Percentiles rank a stretch among this genome's conserved stretches.
phyloP scores from a whole-genome alignment of 1,284 basidiomycete genomes.

The Melampsora americana region DNA sequence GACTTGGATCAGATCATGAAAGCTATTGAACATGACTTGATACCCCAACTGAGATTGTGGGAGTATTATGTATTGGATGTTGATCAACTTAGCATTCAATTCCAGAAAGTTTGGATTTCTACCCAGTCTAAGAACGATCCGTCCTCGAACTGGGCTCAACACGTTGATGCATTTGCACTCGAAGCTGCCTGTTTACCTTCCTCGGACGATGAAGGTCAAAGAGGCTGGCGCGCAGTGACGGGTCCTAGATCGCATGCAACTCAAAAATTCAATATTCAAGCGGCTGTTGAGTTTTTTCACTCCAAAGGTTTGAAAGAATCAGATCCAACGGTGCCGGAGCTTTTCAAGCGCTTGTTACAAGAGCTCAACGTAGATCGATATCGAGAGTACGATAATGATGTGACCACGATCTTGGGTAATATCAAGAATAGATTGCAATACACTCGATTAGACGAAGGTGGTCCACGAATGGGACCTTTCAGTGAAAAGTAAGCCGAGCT shows the following conservation, averaged over 20 bases:
- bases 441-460: slow-evolving; percentile 72
- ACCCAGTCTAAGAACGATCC: background rate
- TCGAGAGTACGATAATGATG: slow-evolving; percentile 76
- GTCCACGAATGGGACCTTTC: slow-evolving; percentile 79
- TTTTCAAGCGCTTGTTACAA: slow-evolving; percentile 74
- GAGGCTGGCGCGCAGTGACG: slow-evolving; percentile 28
- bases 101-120: slow-evolving; percentile 52
- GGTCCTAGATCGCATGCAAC: slow-evolving; percentile 64
- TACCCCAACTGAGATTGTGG: slow-evolving; percentile 69
- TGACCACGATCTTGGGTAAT: slow-evolving; percentile 67
- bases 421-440: slow-evolving; percentile 75
- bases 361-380: slow-evolving; percentile 83
- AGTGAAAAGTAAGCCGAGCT: slow-evolving; percentile 61
- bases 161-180: slow-evolving; percentile 25
- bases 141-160: background rate
- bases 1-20: slow-evolving; percentile 68
- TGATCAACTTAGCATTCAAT: slow-evolving; percentile 54
- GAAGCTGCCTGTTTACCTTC: slow-evolving; percentile 22
- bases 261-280: slow-evolving; percentile 60
- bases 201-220: background rate
- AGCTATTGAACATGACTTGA: slow-evolving; percentile 65
- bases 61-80: slow-evolving; percentile 85
- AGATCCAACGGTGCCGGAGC: slow-evolving; percentile 57
- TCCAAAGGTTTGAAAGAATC: slow-evolving; percentile 57
- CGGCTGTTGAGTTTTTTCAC: slow-evolving; percentile 68